A percentile compares a stretch with the other conserved stretches of the same genome.
Evolutionary conservation across 345 rosid genomes (phyloP).

Genomic region (Eucalyptus leucophloia): DNA sequence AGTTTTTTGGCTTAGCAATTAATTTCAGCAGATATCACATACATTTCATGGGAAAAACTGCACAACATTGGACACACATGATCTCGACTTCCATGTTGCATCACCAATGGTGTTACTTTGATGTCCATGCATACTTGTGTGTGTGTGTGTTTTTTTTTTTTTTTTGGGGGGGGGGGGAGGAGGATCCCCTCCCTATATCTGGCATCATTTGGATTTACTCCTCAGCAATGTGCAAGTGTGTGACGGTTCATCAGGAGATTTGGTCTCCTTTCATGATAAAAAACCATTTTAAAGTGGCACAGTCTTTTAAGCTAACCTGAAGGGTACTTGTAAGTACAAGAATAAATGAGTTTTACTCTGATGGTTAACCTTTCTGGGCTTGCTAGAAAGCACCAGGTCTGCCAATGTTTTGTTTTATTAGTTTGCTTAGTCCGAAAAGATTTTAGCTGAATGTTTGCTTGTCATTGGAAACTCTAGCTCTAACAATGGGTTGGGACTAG

Average conservation of each 20-base stretch:
- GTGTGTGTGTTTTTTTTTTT: not conserved
- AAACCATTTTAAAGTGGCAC: not conserved
- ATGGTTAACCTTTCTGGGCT: not conserved
- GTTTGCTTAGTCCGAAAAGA: not conserved
- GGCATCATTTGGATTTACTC: not conserved
- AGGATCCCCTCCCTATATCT: not conserved
- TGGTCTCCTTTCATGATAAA: not conserved
- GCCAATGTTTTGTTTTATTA: not conserved
- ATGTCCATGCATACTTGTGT: not conserved
- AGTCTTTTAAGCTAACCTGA: not conserved
- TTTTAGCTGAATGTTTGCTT: not conserved
- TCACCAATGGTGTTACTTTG: not conserved
- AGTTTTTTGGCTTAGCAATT: not conserved
- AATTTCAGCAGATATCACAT: not conserved
- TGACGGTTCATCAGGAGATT: not conserved
- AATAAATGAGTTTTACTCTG: not conserved
- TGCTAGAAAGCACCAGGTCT: not conserved
- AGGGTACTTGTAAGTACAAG: not conserved
- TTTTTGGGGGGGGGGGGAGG: rapidly evolving
- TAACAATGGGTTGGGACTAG: not conserved
- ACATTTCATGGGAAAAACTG: not conserved
- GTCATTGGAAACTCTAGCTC: not conserved
- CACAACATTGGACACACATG: not conserved
- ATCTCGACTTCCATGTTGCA: not conserved
- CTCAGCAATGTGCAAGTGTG: not conserved